These are phyloP conservation scores for Wallacemonas collosoma DNA, from an alignment of 208 protist species.

Conservation along the genomic window DNA sequence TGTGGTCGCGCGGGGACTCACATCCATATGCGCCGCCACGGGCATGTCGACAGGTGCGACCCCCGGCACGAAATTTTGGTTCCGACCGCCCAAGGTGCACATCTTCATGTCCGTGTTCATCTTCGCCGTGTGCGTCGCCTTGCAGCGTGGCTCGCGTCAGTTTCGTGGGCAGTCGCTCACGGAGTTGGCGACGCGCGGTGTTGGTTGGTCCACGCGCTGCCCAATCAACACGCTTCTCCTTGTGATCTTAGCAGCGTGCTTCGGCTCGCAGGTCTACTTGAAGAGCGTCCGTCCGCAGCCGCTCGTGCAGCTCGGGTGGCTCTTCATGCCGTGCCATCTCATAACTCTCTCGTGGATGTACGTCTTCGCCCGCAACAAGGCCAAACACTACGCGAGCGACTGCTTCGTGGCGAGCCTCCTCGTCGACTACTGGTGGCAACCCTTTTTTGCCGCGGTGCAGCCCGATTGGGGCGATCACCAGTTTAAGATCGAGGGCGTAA, in stretches of 20 bases:
- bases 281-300: constrained; percentile 53
- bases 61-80: constrained; percentile 49
- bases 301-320: constrained; percentile 79
- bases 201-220: constrained; percentile 33
- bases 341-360: constrained; percentile 58
- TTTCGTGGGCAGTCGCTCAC: constrained; percentile 28
- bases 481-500: constrained; percentile 42
- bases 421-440: constrained; percentile 56
- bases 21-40: constrained; percentile 32
- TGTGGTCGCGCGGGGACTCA: constrained; percentile 30
- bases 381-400: constrained; percentile 39
- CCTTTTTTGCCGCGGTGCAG: constrained; percentile 28
- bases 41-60: constrained; percentile 64
- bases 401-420: constrained; percentile 69
- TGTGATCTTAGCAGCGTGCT: constrained; percentile 37
- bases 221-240: constrained; percentile 46
- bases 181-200: constrained; percentile 12
- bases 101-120: constrained; percentile 44
- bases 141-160: constrained; percentile 36
- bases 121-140: constrained; percentile 29
- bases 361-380: constrained; percentile 36
- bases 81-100: constrained; percentile 66
- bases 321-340: constrained; percentile 86
- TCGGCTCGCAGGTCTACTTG: constrained; percentile 42
- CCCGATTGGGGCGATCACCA: constrained; percentile 77